These are phyloP conservation scores for Paramecium caudatum DNA, from an alignment of 73 alveolate species.

Conservation along the genomic window DNA sequence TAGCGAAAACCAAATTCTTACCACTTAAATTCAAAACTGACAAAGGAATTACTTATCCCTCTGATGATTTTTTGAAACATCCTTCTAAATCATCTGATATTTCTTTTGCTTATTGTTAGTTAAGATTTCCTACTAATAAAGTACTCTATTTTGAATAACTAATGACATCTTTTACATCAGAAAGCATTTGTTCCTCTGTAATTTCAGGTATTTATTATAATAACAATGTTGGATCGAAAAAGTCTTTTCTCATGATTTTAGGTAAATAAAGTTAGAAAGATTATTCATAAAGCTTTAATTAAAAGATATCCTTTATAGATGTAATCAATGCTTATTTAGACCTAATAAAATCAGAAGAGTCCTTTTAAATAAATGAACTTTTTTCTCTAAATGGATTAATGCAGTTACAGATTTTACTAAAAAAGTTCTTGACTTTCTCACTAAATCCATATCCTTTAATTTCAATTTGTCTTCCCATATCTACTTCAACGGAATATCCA, in stretches of 20 bases:
- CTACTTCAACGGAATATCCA: constrained; percentile 34
- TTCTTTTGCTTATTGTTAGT: constrained; percentile 31
- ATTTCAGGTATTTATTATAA: not conserved
- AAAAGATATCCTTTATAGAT: not conserved
- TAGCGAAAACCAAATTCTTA: not conserved
- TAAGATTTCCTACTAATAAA: constrained; percentile 12
- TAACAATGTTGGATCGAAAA: not conserved
- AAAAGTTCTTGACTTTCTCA: constrained; percentile 53
- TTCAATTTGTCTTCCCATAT: not conserved
- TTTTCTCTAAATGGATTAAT: constrained; percentile 45
- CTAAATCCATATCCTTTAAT: constrained; percentile 57
- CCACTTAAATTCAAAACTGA: not conserved
- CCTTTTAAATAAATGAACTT: not conserved
- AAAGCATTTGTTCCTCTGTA: constrained; percentile 34
- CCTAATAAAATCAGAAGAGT: not conserved
- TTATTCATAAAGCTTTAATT: constrained; percentile 50
- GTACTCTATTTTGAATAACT: not conserved
- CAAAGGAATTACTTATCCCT: not conserved
- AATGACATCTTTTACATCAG: not conserved
- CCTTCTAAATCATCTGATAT: not conserved
- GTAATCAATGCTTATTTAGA: constrained; percentile 23
- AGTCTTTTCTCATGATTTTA: not conserved
- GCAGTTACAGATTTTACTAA: constrained; percentile 12
- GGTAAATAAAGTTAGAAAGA: not conserved
- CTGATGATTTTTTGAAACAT: not conserved